These are phyloP conservation scores for Komagataella kurtzmanii DNA, from an alignment of 805 yeast genomes.

Conservation along the genomic window DNA sequence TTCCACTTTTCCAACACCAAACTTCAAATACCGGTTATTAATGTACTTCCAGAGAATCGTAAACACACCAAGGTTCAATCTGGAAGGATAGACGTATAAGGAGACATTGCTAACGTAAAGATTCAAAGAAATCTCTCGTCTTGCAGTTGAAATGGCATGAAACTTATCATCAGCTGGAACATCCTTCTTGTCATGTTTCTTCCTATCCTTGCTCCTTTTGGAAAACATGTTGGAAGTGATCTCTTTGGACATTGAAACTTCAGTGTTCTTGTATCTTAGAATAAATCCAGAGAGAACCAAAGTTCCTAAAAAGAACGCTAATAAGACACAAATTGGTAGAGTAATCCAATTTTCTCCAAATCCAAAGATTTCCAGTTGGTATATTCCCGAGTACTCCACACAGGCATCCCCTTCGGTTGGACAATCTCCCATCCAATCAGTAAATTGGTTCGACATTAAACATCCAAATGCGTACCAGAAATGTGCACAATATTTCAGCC, in stretches of 20 bases:
- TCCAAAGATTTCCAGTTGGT: constrained; percentile 38
- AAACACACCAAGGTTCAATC: constrained; percentile 1
- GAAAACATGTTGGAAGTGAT: constrained; percentile 3
- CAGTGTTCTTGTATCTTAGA: constrained; percentile 29
- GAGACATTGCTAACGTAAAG: neutral
- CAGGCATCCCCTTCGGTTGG: constrained; percentile 23
- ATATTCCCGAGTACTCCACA: constrained; percentile 32
- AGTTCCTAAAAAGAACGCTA: constrained; percentile 41
- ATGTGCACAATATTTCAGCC: constrained; percentile 60
- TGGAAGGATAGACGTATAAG: neutral
- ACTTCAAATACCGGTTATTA: constrained; percentile 2
- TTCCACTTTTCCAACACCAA: neutral
- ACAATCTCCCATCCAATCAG: constrained; percentile 43
- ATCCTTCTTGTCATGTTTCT: neutral
- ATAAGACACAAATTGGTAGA: constrained; percentile 38
- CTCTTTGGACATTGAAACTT: constrained; percentile 27
- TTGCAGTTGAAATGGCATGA: neutral
- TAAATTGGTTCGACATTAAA: constrained; percentile 40
- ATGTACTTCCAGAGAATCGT: neutral
- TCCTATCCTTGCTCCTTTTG: neutral
- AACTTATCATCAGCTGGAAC: neutral
- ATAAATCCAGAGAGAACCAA: constrained; percentile 26
- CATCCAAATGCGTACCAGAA: constrained; percentile 66
- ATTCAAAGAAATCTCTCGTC: neutral
- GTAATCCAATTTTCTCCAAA: constrained; percentile 43